phyloP scores from a whole-genome alignment of 2,329 filamentous ascomycete genomes.

The Lecanicillium sp. region DNA sequence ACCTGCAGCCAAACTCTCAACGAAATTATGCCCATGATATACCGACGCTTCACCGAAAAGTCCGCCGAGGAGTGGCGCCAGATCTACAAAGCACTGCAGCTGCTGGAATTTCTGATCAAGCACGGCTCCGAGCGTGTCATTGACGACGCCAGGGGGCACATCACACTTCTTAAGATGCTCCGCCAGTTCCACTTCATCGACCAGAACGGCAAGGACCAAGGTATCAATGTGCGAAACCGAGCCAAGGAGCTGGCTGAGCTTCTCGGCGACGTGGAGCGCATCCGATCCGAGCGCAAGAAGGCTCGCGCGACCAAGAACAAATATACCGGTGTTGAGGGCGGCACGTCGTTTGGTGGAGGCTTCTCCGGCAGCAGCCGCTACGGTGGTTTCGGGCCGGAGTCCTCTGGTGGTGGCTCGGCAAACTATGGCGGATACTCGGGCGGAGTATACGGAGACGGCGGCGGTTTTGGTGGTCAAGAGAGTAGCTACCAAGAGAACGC shows the following conservation, averaged over 20 bases:
- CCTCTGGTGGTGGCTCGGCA: slow-evolving; percentile 38
- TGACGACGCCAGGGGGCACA: slow-evolving; percentile 90
- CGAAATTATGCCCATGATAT: slow-evolving; percentile 99
- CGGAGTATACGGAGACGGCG: slow-evolving; percentile 90
- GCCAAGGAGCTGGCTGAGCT: slow-evolving; percentile 94
- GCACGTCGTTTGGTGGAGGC: slow-evolving; percentile 54
- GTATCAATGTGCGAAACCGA: slow-evolving; percentile 92
- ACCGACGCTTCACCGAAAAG: slow-evolving; percentile 98
- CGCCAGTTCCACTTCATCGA: slow-evolving; percentile 98
- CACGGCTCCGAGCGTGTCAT: slow-evolving; percentile 96
- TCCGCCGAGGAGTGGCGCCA: slow-evolving; percentile 97
- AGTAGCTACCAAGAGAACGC: slow-evolving; percentile 64
- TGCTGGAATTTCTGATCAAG: slow-evolving; percentile 96
- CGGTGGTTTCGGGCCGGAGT: slow-evolving; percentile 88
- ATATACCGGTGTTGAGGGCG: slow-evolving; percentile 90
- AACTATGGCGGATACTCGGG: slow-evolving; percentile 57
- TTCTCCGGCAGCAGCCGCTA: slow-evolving; percentile 59
- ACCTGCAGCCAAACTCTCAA: slow-evolving; percentile 78
- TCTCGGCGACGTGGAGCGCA: slow-evolving; percentile 85
- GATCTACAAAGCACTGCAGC: slow-evolving; percentile 96
- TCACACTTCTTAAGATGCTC: slow-evolving; percentile 95
- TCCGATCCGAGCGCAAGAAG: slow-evolving; percentile 81
- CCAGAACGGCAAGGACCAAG: slow-evolving; percentile 94
- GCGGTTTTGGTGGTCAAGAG: slow-evolving; percentile 77
- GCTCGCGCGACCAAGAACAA: slow-evolving; percentile 85